Evolutionary conservation across 495 filamentous ascomycete genomes (phyloP).

Genomic region (Poronia punctata): DNA sequence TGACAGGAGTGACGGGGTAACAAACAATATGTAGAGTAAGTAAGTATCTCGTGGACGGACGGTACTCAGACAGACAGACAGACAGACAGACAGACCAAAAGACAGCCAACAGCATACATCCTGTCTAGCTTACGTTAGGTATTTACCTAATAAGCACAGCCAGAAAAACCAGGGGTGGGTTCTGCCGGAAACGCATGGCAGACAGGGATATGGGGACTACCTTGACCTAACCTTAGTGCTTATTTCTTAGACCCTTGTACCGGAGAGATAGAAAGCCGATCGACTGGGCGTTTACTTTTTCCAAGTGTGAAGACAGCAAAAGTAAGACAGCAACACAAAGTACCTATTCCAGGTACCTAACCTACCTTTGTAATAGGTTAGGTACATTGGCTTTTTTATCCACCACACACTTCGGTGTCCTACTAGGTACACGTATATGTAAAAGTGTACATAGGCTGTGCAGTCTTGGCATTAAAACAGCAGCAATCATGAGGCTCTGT

Average conservation of each 20-base stretch:
- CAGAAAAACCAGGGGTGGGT: conserved; percentile 1
- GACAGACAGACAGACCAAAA: too few species aligned
- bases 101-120: too few species aligned
- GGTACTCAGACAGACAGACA: too few species aligned
- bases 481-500: conserved; percentile 7
- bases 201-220: conserved; percentile 7
- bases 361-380: conserved; percentile 12
- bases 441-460: too few species aligned
- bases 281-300: too few species aligned
- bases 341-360: conserved; percentile 9
- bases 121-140: too few species aligned
- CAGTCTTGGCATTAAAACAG: too few species aligned
- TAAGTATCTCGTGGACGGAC: too few species aligned
- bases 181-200: conserved; percentile 13
- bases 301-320: too few species aligned
- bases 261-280: conserved; percentile 26
- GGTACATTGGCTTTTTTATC: conserved; percentile 1
- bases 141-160: not conserved
- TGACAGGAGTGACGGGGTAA: too few species aligned
- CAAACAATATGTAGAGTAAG: too few species aligned
- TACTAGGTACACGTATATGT: too few species aligned
- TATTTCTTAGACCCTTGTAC: conserved; percentile 19
- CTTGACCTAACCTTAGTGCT: conserved; percentile 18
- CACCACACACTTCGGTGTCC: not conserved
- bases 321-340: conserved; percentile 16